These are phyloP conservation scores for Pelagomonas calceolata DNA, from an alignment of 108 stramenopile genomes.

Conservation along the genomic window DNA sequence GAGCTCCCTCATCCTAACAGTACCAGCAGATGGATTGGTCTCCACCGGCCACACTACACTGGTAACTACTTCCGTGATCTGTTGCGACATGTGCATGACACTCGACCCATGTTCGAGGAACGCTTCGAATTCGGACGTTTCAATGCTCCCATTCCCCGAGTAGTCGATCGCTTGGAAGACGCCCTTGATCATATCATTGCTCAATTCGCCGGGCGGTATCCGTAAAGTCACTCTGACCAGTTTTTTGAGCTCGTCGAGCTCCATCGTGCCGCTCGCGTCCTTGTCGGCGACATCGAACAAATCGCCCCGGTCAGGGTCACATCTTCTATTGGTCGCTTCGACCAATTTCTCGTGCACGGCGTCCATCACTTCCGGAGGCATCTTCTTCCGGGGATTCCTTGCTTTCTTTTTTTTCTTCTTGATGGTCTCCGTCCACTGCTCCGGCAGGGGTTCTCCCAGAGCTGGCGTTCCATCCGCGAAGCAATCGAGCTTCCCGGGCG, in stretches of 20 bases:
- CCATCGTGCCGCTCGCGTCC: background rate
- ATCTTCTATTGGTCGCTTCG: background rate
- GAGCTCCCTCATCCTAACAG: background rate
- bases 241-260: background rate
- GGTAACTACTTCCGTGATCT: no score
- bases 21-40: background rate
- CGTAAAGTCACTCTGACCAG: background rate
- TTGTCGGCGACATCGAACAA: background rate
- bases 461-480: background rate
- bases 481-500: background rate
- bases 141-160: background rate
- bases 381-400: background rate
- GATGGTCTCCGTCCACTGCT: background rate
- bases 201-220: background rate
- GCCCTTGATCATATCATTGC: background rate
- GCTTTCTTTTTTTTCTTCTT: background rate
- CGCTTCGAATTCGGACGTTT: background rate
- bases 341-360: background rate
- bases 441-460: background rate
- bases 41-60: no score
- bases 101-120: background rate
- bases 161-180: background rate
- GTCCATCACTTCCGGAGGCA: background rate
- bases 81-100: background rate
- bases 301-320: background rate